A percentile compares a stretch with the other conserved stretches of the same genome.
These are phyloP conservation scores for Komagataella kurtzmanii DNA, from an alignment of 805 yeast genomes.

Conservation along the genomic window DNA sequence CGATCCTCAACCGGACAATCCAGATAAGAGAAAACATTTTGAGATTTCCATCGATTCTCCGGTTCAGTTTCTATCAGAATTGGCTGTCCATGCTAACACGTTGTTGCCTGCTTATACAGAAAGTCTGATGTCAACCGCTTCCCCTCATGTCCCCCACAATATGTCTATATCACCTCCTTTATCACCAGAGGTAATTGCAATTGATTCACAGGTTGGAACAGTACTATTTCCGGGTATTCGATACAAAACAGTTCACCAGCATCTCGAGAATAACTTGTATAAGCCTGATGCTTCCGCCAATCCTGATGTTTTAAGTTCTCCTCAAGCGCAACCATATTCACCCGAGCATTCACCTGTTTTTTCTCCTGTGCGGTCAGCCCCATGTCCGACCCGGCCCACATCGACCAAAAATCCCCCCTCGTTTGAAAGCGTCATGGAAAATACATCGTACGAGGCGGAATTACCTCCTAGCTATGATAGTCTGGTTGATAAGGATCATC, in stretches of 20 bases:
- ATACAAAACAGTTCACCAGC: constrained; percentile 9
- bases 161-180: constrained; percentile 15
- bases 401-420: constrained; percentile 39
- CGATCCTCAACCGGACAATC: constrained; percentile 33
- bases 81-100: constrained; percentile 74
- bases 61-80: constrained; percentile 62
- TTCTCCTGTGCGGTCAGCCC: neutral
- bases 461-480: constrained; percentile 10
- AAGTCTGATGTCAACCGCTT: constrained; percentile 10
- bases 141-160: neutral
- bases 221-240: constrained; percentile 7
- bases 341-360: constrained; percentile 23
- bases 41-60: constrained; percentile 95
- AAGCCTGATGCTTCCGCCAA: constrained; percentile 24
- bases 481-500: constrained; percentile 3
- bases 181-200: constrained; percentile 40
- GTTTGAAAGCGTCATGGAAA: constrained; percentile 33
- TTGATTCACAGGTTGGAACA: constrained; percentile 21
- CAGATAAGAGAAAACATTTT: constrained; percentile 67
- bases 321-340: constrained; percentile 53
- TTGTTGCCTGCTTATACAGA: constrained; percentile 55
- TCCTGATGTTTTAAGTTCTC: constrained; percentile 30
- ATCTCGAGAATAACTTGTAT: constrained; percentile 34
- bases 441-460: constrained; percentile 15
- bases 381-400: neutral